Evolutionary conservation across 1,284 basidiomycete species (phyloP).

Genomic region (Amylostereum areolatum): DNA sequence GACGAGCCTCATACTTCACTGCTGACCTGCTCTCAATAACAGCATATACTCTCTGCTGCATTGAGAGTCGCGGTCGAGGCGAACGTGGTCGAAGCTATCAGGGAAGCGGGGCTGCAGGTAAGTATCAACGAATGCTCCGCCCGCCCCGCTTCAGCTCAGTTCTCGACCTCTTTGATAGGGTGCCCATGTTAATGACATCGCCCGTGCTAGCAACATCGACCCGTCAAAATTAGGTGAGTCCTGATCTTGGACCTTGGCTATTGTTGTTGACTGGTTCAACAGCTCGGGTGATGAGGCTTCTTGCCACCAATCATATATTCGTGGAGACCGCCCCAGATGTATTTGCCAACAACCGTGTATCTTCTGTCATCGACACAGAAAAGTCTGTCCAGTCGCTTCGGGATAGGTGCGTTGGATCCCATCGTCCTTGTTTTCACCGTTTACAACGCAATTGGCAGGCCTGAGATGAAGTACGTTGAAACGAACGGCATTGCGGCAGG

Average conservation of each 20-base stretch:
- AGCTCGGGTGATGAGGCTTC: constrained; percentile 32
- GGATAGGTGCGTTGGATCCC: background rate
- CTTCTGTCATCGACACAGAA: background rate
- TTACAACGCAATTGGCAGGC: background rate
- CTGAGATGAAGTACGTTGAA: background rate
- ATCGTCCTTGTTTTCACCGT: background rate
- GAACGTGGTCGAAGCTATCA: background rate
- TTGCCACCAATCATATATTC: background rate
- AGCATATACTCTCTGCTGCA: no score
- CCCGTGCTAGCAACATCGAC: constrained; percentile 22
- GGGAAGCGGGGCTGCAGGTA: background rate
- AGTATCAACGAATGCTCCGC: no score
- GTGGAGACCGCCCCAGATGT: background rate
- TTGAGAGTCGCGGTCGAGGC: background rate
- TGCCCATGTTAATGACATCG: constrained; percentile 30
- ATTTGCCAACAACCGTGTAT: background rate
- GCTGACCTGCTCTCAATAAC: no score
- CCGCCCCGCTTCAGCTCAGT: no score
- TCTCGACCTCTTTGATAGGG: no score
- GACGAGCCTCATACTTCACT: no score
- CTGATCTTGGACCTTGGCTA: no score
- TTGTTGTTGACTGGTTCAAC: no score
- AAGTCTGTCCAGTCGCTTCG: background rate
- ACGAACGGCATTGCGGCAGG: background rate
- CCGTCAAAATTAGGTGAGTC: constrained; percentile 26